These are phyloP conservation scores for Trichophaea hybrida DNA, from an alignment of 2,329 filamentous ascomycete genomes.

Conservation along the genomic window DNA sequence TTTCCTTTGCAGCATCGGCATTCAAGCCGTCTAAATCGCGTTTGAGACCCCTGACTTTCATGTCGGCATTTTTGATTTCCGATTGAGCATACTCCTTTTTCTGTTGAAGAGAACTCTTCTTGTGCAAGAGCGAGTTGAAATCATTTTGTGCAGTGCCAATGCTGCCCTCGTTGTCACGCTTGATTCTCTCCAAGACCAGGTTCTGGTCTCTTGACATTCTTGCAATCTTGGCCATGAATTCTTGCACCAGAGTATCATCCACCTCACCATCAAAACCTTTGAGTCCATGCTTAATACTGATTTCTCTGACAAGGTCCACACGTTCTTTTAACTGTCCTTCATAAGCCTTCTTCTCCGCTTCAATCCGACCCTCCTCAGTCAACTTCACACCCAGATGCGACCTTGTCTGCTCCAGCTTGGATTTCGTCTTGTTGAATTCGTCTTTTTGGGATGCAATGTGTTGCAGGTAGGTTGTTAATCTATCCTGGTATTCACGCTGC, in stretches of 20 bases:
- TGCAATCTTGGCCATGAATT: constrained; percentile 64
- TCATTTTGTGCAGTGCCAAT: constrained; percentile 55
- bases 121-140: constrained; percentile 55
- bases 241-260: constrained; percentile 54
- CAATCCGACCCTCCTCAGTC: constrained; percentile 21
- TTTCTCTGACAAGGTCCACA: constrained; percentile 59
- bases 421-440: constrained; percentile 36
- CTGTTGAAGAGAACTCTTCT: constrained; percentile 57
- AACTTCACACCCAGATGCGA: constrained; percentile 15
- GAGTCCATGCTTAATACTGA: constrained; percentile 62
- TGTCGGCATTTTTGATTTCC: constrained; percentile 52
- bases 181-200: constrained; percentile 55
- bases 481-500: constrained; percentile 17
- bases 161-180: constrained; percentile 56
- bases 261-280: constrained; percentile 69
- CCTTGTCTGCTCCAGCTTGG: constrained; percentile 12
- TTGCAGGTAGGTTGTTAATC: constrained; percentile 19
- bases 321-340: constrained; percentile 64
- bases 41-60: constrained; percentile 51
- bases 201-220: constrained; percentile 67
- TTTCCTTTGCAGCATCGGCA: constrained; percentile 72
- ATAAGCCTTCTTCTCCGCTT: constrained; percentile 35
- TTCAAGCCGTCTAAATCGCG: constrained; percentile 56
- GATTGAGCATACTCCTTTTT: constrained; percentile 60
- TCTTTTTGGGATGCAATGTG: constrained; percentile 15